A percentile compares a stretch with the other conserved stretches of the same genome.
These are phyloP conservation scores for Anastatica hierochuntica DNA, from an alignment of 345 rosid species.

Conservation along the genomic window DNA sequence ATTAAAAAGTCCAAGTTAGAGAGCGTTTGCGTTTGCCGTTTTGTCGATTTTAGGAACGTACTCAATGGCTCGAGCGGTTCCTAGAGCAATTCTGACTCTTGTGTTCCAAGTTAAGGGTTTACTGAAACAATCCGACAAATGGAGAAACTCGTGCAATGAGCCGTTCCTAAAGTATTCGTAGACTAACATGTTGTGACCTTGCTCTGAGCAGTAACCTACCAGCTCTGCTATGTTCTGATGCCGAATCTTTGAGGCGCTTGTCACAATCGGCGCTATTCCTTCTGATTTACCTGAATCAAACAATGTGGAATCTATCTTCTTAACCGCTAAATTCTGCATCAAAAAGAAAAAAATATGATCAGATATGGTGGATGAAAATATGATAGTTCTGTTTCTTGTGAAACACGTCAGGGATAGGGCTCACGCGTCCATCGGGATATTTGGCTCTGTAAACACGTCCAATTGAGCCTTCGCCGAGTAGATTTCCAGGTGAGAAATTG, in stretches of 20 bases:
- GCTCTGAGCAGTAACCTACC: conserved; percentile 69
- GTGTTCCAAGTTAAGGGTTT: conserved; percentile 95
- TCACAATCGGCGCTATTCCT: conserved; percentile 45
- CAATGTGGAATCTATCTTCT: conserved; percentile 66
- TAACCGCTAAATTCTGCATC: conserved; percentile 64
- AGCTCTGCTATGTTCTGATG: conserved; percentile 83
- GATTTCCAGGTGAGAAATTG: conserved; percentile 51
- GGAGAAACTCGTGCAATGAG: conserved; percentile 81
- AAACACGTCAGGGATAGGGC: neutral
- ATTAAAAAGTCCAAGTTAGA: too few species aligned
- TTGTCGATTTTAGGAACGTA: conserved; percentile 28
- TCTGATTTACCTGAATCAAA: conserved; percentile 38
- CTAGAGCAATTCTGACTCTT: conserved; percentile 74
- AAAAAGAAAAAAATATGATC: neutral
- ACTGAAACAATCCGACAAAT: conserved; percentile 73
- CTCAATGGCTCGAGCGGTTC: conserved; percentile 77
- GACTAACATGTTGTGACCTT: conserved; percentile 67
- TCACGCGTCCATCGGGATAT: conserved; percentile 64
- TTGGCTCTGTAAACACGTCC: conserved; percentile 85
- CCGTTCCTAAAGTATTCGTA: conserved; percentile 79
- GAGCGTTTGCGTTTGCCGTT: too few species aligned
- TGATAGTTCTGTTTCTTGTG: neutral
- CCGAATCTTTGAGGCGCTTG: conserved; percentile 53
- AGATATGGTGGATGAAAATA: neutral
- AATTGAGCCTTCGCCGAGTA: conserved; percentile 65